A percentile compares a stretch with the other conserved stretches of the same genome.
Evolutionary conservation across 2,329 filamentous ascomycete species (phyloP).

Genomic region (Alternaria sp.): DNA sequence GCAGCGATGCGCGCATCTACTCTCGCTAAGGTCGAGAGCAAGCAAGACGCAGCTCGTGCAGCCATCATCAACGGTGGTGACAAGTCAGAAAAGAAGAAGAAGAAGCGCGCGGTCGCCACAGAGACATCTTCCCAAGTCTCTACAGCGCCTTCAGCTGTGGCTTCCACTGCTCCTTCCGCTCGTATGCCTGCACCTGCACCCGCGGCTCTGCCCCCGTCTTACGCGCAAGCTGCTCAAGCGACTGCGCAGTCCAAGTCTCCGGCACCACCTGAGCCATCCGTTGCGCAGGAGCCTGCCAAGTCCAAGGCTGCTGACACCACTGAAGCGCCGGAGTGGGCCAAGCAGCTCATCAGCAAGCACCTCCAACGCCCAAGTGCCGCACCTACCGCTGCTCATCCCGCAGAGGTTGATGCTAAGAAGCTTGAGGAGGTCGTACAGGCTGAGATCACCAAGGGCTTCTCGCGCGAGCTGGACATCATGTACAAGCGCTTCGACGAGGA

Average conservation of each 20-base stretch:
- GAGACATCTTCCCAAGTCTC: constrained; percentile 57
- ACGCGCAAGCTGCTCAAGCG: constrained; percentile 50
- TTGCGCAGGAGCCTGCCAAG: constrained; percentile 20
- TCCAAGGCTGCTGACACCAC: constrained; percentile 20
- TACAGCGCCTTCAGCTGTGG: constrained; percentile 3
- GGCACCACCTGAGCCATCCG: constrained; percentile 24
- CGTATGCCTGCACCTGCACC: constrained; percentile 20
- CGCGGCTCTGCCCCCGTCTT: constrained; percentile 40
- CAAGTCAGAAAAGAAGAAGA: constrained; percentile 64
- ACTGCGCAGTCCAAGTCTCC: constrained; percentile 40
- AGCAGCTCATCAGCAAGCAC: constrained; percentile 41
- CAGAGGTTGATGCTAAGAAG: constrained; percentile 59
- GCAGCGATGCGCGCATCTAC: constrained; percentile 50
- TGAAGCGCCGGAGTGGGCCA: constrained; percentile 48
- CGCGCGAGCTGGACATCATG: constrained; percentile 60
- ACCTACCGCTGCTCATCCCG: constrained; percentile 14
- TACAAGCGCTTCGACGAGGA: constrained; percentile 73
- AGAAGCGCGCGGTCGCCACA: constrained; percentile 64
- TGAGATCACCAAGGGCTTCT: constrained; percentile 55
- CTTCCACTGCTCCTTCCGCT: constrained; percentile 16
- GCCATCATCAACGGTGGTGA: constrained; percentile 50
- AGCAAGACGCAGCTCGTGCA: constrained; percentile 50
- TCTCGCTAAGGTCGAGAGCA: constrained; percentile 51
- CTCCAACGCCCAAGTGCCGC: constrained; percentile 30
- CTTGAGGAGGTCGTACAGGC: constrained; percentile 56